Evolutionary conservation across 768 basidiomycete species (phyloP).

Genomic region (Rhodotorula sphaerocarpa): DNA sequence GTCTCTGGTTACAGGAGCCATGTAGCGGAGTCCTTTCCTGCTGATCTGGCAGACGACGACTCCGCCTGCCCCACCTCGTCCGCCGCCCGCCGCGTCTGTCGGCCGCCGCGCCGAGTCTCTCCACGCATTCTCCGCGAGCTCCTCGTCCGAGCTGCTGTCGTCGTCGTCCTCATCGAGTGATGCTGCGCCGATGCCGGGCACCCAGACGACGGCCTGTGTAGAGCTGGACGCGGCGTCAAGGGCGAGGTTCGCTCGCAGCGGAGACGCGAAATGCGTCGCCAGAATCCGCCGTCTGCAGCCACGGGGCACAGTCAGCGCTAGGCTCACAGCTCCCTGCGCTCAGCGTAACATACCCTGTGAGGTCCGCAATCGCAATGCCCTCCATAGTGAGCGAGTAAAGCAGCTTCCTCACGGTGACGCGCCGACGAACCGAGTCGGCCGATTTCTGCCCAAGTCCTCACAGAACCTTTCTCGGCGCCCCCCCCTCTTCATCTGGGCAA

Average conservation of each 20-base stretch:
- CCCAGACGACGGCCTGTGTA: constrained; percentile 3
- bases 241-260: constrained; percentile 14
- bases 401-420: too few relatives aligned
- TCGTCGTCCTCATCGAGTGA: neutral
- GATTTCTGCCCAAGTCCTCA: too few relatives aligned
- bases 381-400: constrained; percentile 4
- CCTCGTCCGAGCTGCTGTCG: constrained; percentile 2
- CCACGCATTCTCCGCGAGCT: neutral
- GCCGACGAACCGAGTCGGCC: too few relatives aligned
- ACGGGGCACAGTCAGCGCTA: neutral
- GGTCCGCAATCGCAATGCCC: constrained; percentile 14
- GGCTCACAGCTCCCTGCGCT: too few relatives aligned
- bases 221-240: constrained; percentile 23
- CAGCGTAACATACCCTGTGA: neutral
- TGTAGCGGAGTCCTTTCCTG: constrained; percentile 10
- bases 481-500: too few relatives aligned
- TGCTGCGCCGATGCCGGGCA: neutral
- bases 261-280: constrained; percentile 23
- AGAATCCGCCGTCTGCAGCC: constrained; percentile 22
- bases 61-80: neutral
- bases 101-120: neutral
- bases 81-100: too few relatives aligned
- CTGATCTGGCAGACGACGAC: constrained; percentile 18
- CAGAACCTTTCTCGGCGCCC: too few relatives aligned
- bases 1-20: constrained; percentile 11